Evolutionary conservation across 2,329 filamentous ascomycete genomes (phyloP).

Genomic region (Exophiala viscosa): DNA sequence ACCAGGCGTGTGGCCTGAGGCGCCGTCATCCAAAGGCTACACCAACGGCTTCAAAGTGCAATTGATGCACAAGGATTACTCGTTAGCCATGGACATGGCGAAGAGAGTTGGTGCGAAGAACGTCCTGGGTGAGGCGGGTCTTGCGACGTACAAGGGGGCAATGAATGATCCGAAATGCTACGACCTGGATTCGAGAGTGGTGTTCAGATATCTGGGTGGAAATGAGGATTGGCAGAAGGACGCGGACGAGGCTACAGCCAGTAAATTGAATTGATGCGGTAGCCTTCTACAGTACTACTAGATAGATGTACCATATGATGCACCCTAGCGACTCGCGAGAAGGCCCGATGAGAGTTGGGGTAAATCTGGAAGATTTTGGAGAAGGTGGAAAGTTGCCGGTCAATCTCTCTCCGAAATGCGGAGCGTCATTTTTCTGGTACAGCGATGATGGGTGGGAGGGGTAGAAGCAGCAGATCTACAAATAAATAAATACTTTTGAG

Average conservation of each 20-base stretch:
- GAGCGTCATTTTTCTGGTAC: background rate
- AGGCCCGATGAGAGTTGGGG: background rate
- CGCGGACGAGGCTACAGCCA: conserved; percentile 17
- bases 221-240: conserved; percentile 34
- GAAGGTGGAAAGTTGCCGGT: background rate
- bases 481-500: background rate
- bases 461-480: background rate
- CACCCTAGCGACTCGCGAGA: background rate
- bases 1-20: conserved; percentile 47
- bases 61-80: conserved; percentile 59
- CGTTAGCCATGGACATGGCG: conserved; percentile 55
- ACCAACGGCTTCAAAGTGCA: conserved; percentile 57
- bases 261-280: conserved; percentile 7
- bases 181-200: conserved; percentile 56
- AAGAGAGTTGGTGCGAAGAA: conserved; percentile 48
- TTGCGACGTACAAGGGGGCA: conserved; percentile 52
- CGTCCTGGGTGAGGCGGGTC: conserved; percentile 48
- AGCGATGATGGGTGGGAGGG: background rate
- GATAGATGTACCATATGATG: background rate
- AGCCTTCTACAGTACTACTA: background rate
- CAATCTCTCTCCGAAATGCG: conserved; percentile 3
- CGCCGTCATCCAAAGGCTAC: conserved; percentile 49
- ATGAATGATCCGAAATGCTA: conserved; percentile 50
- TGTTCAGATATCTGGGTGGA: conserved; percentile 50
- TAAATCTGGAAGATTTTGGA: background rate